phyloP scores from a whole-genome alignment of 495 filamentous ascomycete species.

The Darksidea phi region DNA sequence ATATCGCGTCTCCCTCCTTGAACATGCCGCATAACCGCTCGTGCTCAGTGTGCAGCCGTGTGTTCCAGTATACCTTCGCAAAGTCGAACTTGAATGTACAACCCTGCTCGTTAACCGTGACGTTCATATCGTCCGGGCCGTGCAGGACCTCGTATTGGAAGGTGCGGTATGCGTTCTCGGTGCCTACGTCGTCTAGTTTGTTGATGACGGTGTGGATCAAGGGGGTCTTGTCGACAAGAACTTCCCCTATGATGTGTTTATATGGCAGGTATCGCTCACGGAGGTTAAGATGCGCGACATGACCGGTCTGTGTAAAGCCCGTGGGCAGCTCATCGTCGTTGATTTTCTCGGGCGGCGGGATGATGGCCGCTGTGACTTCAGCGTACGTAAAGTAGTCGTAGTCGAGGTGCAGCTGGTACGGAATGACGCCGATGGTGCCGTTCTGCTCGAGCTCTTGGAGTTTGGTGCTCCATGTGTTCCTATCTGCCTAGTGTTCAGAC shows the following conservation, averaged over 20 bases:
- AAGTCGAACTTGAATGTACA: conserved; percentile 72
- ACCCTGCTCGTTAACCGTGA: conserved; percentile 64
- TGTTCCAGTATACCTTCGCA: conserved; percentile 96
- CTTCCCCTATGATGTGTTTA: conserved; percentile 76
- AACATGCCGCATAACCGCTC: conserved; percentile 75
- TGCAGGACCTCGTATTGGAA: conserved; percentile 91
- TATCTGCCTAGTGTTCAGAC: conserved; percentile 53
- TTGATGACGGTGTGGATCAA: conserved; percentile 86
- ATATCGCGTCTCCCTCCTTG: conserved; percentile 78
- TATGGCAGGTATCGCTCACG: conserved; percentile 75
- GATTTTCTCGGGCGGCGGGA: conserved; percentile 49
- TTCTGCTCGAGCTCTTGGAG: conserved; percentile 66
- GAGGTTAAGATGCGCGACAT: conserved; percentile 93
- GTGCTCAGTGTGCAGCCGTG: conserved; percentile 83
- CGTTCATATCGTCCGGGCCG: conserved; percentile 74
- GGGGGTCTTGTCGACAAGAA: conserved; percentile 84
- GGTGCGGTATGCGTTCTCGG: conserved; percentile 81
- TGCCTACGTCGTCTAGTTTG: conserved; percentile 85
- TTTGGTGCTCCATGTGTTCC: conserved; percentile 68
- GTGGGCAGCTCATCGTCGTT: conserved; percentile 73
- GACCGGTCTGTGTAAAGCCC: conserved; percentile 83
- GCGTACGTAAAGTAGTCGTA: conserved; percentile 85
- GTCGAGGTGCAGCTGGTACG: conserved; percentile 70
- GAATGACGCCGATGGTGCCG: conserved; percentile 64
- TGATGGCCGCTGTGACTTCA: conserved; percentile 76